Evolutionary conservation across 805 yeast species (phyloP), one percentile per base, ranked within the genome.

Genomic region (Candida bentonensis): DNA sequence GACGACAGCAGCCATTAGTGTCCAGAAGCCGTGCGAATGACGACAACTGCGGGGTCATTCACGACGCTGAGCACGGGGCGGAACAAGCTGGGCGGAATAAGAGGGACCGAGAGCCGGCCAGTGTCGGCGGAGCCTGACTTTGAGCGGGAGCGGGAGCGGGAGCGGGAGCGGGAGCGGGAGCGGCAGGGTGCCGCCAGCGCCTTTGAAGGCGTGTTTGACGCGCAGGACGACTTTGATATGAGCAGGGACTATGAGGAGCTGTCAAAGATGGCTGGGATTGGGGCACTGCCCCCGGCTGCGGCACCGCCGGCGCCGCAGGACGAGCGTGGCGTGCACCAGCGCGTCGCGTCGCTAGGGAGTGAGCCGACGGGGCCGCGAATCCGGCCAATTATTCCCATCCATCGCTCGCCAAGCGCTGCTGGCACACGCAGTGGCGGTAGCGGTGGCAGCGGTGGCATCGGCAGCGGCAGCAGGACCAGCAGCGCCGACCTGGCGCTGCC

Each of bases 371-470:
- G 36, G 7, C 36, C 36, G 17, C 7, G 36, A 15, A 30, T 30
- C 13, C 36, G 36, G 13, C 36, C 36, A 11, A 30, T 30, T 17
- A 30, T 30, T 17, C 36, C 36, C 36, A 30, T 30, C 36, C 36
- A 30, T 17, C 36, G 36, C 17, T 30, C 36, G 20, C 36, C 36
- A n/a, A 30, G 20, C 36, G 20, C 17, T 5, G 36, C 11, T 9
- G 17, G 36, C 36, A 30, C 5, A 30, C 20, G 20, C 11, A 9
- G n/a, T 30, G 36, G 11, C 5, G 36, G 36, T n/a, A 11, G 17
- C 20, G 17, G 17, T 9, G 27, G 13, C 27, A 25, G 27, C 27
- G 27, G 11, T 25, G 27, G 27, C 27, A 25, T n/a, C n/a, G n/a
- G n/a, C n/a, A n/a, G n/a, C 11, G 27, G 17, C 36, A 11, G 36